Percentiles rank a stretch among this genome's conserved stretches.
Evolutionary conservation across 352 stramenopile genomes (phyloP).

Genomic region (Albugo candida): DNA sequence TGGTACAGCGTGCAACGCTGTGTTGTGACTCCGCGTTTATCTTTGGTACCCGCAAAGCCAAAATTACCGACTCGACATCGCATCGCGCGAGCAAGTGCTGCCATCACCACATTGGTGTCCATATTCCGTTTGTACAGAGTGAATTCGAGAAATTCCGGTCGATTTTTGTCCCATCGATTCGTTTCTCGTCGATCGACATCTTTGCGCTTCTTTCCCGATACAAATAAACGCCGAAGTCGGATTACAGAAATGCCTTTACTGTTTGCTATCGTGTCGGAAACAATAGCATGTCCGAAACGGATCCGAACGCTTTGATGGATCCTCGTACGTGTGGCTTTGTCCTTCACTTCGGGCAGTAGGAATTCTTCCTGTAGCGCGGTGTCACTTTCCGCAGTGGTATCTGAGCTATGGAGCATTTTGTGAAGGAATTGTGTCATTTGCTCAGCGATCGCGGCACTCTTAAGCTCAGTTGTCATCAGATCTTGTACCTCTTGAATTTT

Average conservation of each 20-base stretch:
- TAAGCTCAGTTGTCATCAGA: not conserved
- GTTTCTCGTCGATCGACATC: slow-evolving; percentile 41
- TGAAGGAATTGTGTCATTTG: not conserved
- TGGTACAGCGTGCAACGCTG: slow-evolving; percentile 87
- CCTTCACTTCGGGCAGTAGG: slow-evolving; percentile 47
- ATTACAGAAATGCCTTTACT: slow-evolving; percentile 32
- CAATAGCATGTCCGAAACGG: slow-evolving; percentile 31
- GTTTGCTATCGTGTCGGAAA: slow-evolving; percentile 77
- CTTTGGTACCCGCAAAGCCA: slow-evolving; percentile 91
- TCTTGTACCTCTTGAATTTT: not conserved
- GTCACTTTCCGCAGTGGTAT: slow-evolving; percentile 1
- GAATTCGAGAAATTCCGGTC: slow-evolving; percentile 85
- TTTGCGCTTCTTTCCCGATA: slow-evolving; percentile 71
- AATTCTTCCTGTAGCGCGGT: slow-evolving; percentile 15
- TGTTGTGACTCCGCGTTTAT: slow-evolving; percentile 91
- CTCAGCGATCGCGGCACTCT: not conserved
- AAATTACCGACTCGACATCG: slow-evolving; percentile 54
- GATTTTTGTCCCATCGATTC: slow-evolving; percentile 38
- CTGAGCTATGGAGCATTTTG: not conserved
- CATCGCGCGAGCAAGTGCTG: slow-evolving; percentile 57
- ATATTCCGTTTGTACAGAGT: slow-evolving; percentile 95
- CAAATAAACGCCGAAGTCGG: slow-evolving; percentile 63
- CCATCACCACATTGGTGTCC: slow-evolving; percentile 81
- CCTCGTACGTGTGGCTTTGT: slow-evolving; percentile 67
- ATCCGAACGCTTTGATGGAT: slow-evolving; percentile 76